Evolutionary conservation across 306 rosid genomes (phyloP), one percentile per base, ranked within the genome.

Genomic region (Prunus fruticosa): DNA sequence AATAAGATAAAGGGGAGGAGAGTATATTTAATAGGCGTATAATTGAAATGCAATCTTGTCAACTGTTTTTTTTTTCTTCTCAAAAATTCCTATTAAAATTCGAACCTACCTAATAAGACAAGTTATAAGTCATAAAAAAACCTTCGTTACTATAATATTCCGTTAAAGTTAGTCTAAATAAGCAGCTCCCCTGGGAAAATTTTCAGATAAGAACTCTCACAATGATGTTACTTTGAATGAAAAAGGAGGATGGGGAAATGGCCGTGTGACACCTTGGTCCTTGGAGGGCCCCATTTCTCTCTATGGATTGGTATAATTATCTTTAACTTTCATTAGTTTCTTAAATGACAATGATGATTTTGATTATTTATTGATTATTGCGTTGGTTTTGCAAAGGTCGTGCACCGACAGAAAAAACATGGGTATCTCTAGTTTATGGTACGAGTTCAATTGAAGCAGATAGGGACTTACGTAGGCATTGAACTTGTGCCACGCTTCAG

Each of bases 81-180:
- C 1, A 38, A 30, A 38, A 38, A 38, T 6, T 38, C 41, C 43
- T 38, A 38, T 38, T 41, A 20, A 20, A 74, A 34, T 38, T 11
- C 53, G 20, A 49, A 45, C 47, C 64, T 43, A 53, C 73, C 71
- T 19, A 75, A 77, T 72, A 76, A 83, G 92, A 87, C 91, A 86
- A 82, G 58, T 38, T 15, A 64, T 77, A 10, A 49, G 65, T 60
- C 73, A 76, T 43, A 43, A 20, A 27, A 27, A 76, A 81, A 69
- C 68, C 72, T 81, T 32, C 38, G 43, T 38, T 6, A 6, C 43
- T 76, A 64, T 58, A 30, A 57, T 78, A 68, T 67, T 54, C 76
- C 68, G 66, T 74, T 71, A 69, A 70, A 68, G 69, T n/a, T 81
- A 49, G 72, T 32, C 58, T 77, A 56, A 30, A 9, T 23, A 22